Evolutionary conservation across 2,329 filamentous ascomycete genomes (phyloP), one percentile per base, ranked within the genome.

Genomic region (Calonectria hawksworthii): DNA sequence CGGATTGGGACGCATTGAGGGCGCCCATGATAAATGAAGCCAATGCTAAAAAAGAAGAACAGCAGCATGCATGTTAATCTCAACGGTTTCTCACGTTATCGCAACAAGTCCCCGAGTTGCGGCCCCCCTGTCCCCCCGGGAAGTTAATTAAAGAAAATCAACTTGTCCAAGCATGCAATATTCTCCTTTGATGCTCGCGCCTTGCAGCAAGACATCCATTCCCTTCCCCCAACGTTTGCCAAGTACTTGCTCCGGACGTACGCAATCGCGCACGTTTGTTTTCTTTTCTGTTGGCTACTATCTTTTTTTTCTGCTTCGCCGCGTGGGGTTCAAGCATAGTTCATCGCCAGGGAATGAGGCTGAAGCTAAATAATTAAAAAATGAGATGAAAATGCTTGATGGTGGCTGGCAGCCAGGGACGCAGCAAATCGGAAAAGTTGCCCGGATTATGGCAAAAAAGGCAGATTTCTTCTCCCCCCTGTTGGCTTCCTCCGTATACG

Each of bases 71-170:
- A 38, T 61, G 56, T 38, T 34, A 61, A 61, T 61, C 56, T 54
- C 51, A 54, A 54, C 51, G n/a, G 51, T 54, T 54, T 54, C 56
- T 61, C 56, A 61, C 56, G 34, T 61, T 61, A 61, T 61, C 56
- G n/a, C n/a, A 38, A 47, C 44, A 38, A 61, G 32, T 59, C 56
- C 13, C 34, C 56, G 56, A 38, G 23, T 34, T 38, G 56, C 56
- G 34, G n/a, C n/a, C 56, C 56, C 56, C 56, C 13, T 36, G 36
- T 26, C 56, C 56, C 56, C 34, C 56, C 32, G 56, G 56, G 56
- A 61, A 61, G 34, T 61, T 61, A 61, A 61, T 61, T 61, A 61
- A 61, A 61, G 56, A 61, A 61, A 51, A 70, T 50, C 30, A 61
- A 70, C 30, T 50, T 51, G 13, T 38, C 56, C 56, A 61, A 61